Conservation (phyloP, 768 basidiomycete species). For the Lepiota brunneoincarnata region DNA sequence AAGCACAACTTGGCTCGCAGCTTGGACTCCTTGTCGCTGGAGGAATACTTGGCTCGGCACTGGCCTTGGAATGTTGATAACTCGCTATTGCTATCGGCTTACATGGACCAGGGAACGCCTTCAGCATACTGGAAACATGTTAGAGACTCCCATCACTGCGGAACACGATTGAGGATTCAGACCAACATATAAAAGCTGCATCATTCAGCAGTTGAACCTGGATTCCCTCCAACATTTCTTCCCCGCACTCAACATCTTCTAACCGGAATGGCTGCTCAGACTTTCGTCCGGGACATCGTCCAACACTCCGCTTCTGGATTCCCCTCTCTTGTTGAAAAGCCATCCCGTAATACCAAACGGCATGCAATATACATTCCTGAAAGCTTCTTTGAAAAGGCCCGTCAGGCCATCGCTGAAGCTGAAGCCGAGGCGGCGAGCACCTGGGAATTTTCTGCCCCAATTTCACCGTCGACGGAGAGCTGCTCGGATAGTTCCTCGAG, state of each 20-base stretch:
- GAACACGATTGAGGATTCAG: too few species aligned
- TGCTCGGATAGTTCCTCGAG: slow-evolving; percentile 23
- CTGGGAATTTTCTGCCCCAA: slow-evolving; percentile 34
- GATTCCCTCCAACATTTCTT: background rate
- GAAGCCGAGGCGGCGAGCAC: slow-evolving; percentile 32
- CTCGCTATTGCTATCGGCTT: too few species aligned
- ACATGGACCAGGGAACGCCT: too few species aligned
- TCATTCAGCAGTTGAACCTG: too few species aligned
- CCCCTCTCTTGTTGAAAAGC: background rate
- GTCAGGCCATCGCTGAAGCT: slow-evolving; percentile 12
- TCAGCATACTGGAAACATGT: too few species aligned
- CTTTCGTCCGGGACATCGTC: background rate
- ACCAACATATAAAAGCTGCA: too few species aligned
- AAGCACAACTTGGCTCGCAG: too few species aligned
- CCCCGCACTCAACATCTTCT: background rate
- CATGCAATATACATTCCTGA: slow-evolving; percentile 33
- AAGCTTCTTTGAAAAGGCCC: slow-evolving; percentile 14
- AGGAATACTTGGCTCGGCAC: too few species aligned
- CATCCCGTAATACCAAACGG: slow-evolving; percentile 22
- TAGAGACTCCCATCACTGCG: too few species aligned
- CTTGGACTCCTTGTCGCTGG: too few species aligned
- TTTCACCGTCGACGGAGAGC: slow-evolving; percentile 20
- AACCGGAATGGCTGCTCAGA: background rate
- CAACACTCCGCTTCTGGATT: background rate
- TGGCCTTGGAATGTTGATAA: too few species aligned